Evolutionary conservation across 2,329 filamentous ascomycete genomes (phyloP).

Genomic region (Capronia coronata): DNA sequence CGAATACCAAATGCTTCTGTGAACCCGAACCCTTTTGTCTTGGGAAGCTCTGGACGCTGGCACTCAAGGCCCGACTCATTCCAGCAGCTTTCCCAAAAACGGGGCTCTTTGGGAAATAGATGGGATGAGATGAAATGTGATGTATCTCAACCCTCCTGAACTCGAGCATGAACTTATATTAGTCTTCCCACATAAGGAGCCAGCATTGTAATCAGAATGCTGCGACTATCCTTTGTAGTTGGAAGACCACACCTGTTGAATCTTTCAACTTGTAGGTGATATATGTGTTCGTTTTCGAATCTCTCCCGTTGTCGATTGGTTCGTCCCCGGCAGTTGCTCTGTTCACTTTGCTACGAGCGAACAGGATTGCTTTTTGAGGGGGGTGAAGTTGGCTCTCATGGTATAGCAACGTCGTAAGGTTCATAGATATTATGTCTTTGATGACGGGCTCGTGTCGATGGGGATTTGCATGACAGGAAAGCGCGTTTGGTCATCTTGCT

Average conservation of each 20-base stretch:
- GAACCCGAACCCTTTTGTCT: neutral
- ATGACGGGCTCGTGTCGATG: too few relatives aligned
- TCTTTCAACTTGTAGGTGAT: too few relatives aligned
- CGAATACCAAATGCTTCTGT: neutral
- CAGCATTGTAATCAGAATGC: constrained; percentile 3
- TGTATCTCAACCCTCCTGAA: too few relatives aligned
- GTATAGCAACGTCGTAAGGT: neutral
- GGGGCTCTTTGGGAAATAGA: too few relatives aligned
- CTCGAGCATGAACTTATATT: too few relatives aligned
- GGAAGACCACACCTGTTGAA: neutral
- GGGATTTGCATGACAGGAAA: neutral
- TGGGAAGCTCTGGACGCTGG: constrained; percentile 4
- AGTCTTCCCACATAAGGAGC: constrained; percentile 2
- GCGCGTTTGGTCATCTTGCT: neutral
- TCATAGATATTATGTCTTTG: too few relatives aligned
- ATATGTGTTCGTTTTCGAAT: too few relatives aligned
- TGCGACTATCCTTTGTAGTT: constrained; percentile 6
- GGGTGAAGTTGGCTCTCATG: neutral
- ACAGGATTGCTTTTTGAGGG: neutral
- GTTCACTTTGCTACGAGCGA: constrained; percentile 7
- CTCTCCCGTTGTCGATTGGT: neutral
- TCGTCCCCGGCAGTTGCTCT: neutral
- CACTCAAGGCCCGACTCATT: constrained; percentile 8
- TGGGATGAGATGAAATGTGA: too few relatives aligned
- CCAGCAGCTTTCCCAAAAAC: neutral